Percentiles rank a stretch among this genome's conserved stretches.
phyloP scores from a whole-genome alignment of 2,329 filamentous ascomycete species.

The Thielaviopsis musarum region DNA sequence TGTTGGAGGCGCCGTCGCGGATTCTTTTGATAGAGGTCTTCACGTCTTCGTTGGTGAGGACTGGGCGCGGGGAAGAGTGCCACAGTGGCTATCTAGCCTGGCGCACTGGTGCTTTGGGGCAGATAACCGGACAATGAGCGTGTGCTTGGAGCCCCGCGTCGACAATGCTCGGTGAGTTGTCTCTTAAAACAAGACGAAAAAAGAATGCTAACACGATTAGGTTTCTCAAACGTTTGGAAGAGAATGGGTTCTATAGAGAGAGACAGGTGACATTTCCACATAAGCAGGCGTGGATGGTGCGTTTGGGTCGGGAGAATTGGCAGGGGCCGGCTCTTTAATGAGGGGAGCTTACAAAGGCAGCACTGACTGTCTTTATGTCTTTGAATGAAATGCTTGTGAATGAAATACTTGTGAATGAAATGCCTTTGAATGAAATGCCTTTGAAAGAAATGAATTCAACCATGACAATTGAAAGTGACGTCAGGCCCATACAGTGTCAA shows the following conservation, averaged over 20 bases:
- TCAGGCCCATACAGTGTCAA: background rate
- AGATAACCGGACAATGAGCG: slow-evolving; percentile 64
- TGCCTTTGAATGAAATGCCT: background rate
- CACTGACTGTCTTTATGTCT: background rate
- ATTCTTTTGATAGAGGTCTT: slow-evolving; percentile 74
- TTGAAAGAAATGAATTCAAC: background rate
- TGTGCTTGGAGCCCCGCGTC: slow-evolving; percentile 77
- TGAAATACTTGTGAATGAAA: background rate
- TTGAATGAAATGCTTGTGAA: background rate
- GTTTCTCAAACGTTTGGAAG: slow-evolving; percentile 44
- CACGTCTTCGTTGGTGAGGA: slow-evolving; percentile 86
- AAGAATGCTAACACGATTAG: slow-evolving; percentile 14
- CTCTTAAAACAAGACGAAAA: background rate
- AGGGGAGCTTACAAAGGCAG: too few relatives aligned
- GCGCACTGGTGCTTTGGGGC: slow-evolving; percentile 72
- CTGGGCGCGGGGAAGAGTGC: slow-evolving; percentile 71
- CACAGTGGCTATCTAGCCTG: slow-evolving; percentile 66
- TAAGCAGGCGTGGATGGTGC: slow-evolving; percentile 80
- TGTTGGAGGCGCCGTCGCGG: slow-evolving; percentile 40
- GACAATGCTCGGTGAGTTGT: slow-evolving; percentile 67
- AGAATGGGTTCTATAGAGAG: slow-evolving; percentile 70
- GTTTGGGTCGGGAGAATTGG: slow-evolving; percentile 65
- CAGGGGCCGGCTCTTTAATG: slow-evolving; percentile 46
- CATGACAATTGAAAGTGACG: background rate
- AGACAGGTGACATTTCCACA: slow-evolving; percentile 76